Evolutionary conservation across 2,329 filamentous ascomycete species (phyloP), one percentile per base, ranked within the genome.

Genomic region (Colletotrichum sp.): DNA sequence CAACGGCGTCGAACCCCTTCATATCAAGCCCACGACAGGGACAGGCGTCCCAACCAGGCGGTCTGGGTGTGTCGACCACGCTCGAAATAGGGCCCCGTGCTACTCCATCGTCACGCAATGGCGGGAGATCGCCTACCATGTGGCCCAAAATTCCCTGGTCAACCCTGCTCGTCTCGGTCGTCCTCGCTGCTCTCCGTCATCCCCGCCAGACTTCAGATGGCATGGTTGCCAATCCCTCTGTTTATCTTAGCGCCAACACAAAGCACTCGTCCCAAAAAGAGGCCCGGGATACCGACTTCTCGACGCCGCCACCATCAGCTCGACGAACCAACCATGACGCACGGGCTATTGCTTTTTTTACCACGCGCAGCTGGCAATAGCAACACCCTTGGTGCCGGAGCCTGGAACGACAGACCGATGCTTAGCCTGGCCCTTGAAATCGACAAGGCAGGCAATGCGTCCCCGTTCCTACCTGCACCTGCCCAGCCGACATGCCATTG

Each of bases 61-160:
- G 74, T 66, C 74, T 76, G 49, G 70, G 73, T 57, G 74, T 57
- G 68, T 62, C 15, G 36, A 18, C 24, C 68, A 67, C 57, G 39
- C 64, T 34, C 32, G 18, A 34, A 62, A 64, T 68, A 73, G 69
- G 24, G 32, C 63, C 44, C 52, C 28, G 57, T 76, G 44, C 59
- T 55, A 65, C 57, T 68, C 57, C 49, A 59, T 74, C 64, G 64
- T 63, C 74, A 67, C 71, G 66, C 52, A 71, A 70, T 57, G 66
- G 71, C 75, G 75, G 75, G 75, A 76, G 75, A 76, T 76, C 71
- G 52, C n/a, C 66, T 63, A 18, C 60, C 71, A 68, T 65, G 75
- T 71, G 75, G 75, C 21, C 55, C 34, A 49, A 30, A 26, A 76
- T 76, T 76, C 26, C 70, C 64, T 73, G 57, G 71, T 44, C 65